Evolutionary conservation across 2,329 filamentous ascomycete genomes (phyloP).

Genomic region (Rhynchosporium graminicola): DNA sequence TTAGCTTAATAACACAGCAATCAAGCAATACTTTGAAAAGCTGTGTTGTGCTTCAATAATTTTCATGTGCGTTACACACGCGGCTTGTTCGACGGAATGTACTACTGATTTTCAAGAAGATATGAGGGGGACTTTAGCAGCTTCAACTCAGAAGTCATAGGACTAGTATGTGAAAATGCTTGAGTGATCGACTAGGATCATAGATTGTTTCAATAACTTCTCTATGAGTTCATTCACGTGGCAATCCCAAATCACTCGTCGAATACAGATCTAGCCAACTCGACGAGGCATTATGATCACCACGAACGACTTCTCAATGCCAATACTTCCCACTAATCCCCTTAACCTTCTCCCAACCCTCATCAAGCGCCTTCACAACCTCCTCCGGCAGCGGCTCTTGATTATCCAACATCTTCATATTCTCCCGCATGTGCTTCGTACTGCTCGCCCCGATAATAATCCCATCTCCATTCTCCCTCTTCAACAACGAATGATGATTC

Average conservation of each 20-base stretch:
- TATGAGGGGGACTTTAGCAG: too few species aligned
- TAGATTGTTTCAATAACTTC: too few species aligned
- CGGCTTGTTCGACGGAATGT: too few species aligned
- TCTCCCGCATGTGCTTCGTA: slow-evolving; percentile 53
- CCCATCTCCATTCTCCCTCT: slow-evolving; percentile 48
- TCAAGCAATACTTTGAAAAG: background rate
- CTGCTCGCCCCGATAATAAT: slow-evolving; percentile 56
- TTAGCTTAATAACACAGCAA: slow-evolving; percentile 27
- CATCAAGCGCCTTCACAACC: slow-evolving; percentile 71
- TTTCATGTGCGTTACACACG: background rate
- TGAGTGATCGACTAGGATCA: too few species aligned
- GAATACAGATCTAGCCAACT: too few species aligned
- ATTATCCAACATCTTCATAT: slow-evolving; percentile 59
- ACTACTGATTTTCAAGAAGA: too few species aligned
- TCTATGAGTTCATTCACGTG: too few species aligned
- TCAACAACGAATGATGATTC: slow-evolving; percentile 67
- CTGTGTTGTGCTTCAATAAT: background rate
- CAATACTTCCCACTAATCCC: slow-evolving; percentile 52
- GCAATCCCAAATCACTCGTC: too few species aligned
- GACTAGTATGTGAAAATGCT: too few species aligned
- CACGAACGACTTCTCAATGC: background rate
- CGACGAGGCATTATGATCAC: too few species aligned
- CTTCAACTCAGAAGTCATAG: too few species aligned
- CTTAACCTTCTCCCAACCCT: slow-evolving; percentile 76
- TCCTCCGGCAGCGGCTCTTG: slow-evolving; percentile 73